A percentile compares a stretch with the other conserved stretches of the same genome.
Conservation (phyloP, 495 filamentous ascomycete species). For the Cryomyces antarcticus region DNA sequence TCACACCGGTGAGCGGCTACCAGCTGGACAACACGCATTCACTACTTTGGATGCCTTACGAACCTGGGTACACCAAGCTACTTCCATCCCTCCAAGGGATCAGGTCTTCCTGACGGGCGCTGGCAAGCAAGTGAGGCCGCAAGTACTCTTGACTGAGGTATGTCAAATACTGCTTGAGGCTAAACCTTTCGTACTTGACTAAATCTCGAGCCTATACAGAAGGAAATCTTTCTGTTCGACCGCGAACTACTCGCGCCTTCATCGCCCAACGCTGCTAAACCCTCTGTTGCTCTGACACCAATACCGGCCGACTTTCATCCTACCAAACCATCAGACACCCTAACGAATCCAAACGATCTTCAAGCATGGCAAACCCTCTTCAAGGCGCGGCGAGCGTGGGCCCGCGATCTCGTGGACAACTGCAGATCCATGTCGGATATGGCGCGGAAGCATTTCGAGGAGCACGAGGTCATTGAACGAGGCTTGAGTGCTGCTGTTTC, state of each 20-base stretch:
- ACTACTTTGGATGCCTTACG: conserved; percentile 48
- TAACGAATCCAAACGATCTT: conserved; percentile 50
- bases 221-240: conserved; percentile 77
- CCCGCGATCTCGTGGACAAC: conserved; percentile 41
- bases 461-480: conserved; percentile 50
- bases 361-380: conserved; percentile 70
- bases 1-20: conserved; percentile 52
- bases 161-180: conserved; percentile 8
- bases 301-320: conserved; percentile 36
- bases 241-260: conserved; percentile 35
- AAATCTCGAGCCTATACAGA: conserved; percentile 23
- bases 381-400: conserved; percentile 53
- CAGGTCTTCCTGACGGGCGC: conserved; percentile 70
- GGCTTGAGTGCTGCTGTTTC: conserved; percentile 57
- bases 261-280: conserved; percentile 18
- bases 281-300: conserved; percentile 26
- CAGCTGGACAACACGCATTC: conserved; percentile 41
- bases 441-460: conserved; percentile 33
- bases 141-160: conserved; percentile 59
- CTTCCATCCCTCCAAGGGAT: conserved; percentile 42
- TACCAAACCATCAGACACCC: conserved; percentile 46
- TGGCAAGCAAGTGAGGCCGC: conserved; percentile 59
- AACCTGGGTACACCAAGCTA: conserved; percentile 45
- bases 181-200: conserved; percentile 1
- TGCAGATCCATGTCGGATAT: conserved; percentile 36